These are phyloP conservation scores for Carex arenaria DNA, from an alignment of 202 grass and related monocot species.

Conservation along the genomic window DNA sequence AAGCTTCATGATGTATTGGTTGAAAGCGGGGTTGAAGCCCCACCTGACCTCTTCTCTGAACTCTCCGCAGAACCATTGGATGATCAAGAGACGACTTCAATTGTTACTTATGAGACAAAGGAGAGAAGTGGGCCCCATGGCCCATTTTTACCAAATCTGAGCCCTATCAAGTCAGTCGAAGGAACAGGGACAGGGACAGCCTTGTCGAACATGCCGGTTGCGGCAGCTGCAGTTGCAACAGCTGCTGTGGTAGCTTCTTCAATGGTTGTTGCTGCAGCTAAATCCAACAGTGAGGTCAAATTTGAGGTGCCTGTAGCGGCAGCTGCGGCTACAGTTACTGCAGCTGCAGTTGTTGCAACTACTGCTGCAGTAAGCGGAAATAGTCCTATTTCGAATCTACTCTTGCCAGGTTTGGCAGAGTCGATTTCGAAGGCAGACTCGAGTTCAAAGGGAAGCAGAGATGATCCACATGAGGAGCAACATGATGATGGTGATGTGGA, in stretches of 20 bases:
- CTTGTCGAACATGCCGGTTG: constrained; percentile 53
- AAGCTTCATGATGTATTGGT: constrained; percentile 95
- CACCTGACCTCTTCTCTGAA: constrained; percentile 89
- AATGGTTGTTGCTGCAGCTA: constrained; percentile 91
- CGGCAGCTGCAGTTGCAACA: constrained; percentile 93
- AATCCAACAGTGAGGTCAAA: constrained; percentile 71
- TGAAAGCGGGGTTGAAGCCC: constrained; percentile 91
- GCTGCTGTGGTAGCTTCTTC: constrained; percentile 94
- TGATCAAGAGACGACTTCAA: constrained; percentile 24
- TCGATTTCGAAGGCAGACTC: constrained; percentile 39
- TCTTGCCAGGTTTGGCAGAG: constrained; percentile 30
- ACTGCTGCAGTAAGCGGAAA: constrained; percentile 72
- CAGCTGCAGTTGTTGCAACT: constrained; percentile 85
- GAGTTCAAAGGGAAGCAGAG: constrained; percentile 28
- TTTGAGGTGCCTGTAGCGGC: constrained; percentile 82
- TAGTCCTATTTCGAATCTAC: constrained; percentile 12
- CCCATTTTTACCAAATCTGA: constrained; percentile 46
- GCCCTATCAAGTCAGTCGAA: constrained; percentile 52
- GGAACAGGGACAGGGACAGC: constrained; percentile 7
- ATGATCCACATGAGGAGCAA: constrained; percentile 30
- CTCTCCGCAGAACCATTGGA: constrained; percentile 65
- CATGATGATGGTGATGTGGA: constrained; percentile 38
- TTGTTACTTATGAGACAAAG: constrained; percentile 18
- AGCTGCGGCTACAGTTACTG: constrained; percentile 71
- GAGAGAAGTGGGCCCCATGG: constrained; percentile 57